Conservation (phyloP, 202 grass and related monocot genomes). For the Zoysia matrella region DNA sequence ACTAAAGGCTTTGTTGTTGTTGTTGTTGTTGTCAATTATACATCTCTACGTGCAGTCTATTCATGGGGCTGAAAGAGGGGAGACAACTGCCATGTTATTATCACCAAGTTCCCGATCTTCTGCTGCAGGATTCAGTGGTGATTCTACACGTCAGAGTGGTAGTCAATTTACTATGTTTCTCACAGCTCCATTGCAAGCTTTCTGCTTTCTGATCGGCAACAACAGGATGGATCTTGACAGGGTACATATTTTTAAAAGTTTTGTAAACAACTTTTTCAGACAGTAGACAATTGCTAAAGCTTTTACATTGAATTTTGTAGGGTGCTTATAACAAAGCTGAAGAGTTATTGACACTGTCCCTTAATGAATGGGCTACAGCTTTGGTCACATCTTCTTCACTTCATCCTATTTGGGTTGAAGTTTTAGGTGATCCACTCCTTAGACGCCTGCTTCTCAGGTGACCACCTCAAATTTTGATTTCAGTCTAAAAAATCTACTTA, state of each 20-base stretch:
- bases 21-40: not conserved
- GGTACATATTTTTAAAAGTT: conserved; percentile 48
- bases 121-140: conserved; percentile 42
- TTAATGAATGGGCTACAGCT: conserved; percentile 70
- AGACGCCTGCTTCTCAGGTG: conserved; percentile 88
- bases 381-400: conserved; percentile 69
- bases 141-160: conserved; percentile 64
- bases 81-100: conserved; percentile 79
- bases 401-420: conserved; percentile 91
- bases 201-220: conserved; percentile 77
- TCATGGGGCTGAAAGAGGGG: conserved; percentile 84
- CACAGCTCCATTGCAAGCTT: conserved; percentile 91
- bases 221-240: conserved; percentile 60
- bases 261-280: conserved; percentile 29
- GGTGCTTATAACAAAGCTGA: conserved; percentile 82
- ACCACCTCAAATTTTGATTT: conserved; percentile 3
- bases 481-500: not conserved
- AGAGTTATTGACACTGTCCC: conserved; percentile 63
- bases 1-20: too few species aligned
- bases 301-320: conserved; percentile 47
- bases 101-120: conserved; percentile 73
- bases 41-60: conserved; percentile 60
- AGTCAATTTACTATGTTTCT: conserved; percentile 98
- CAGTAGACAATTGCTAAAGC: conserved; percentile 35
- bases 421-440: conserved; percentile 82